Percentiles rank a stretch among this genome's conserved stretches.
phyloP scores from a whole-genome alignment of 192 early-diverging fungal species.

The Diversispora eburnea region DNA sequence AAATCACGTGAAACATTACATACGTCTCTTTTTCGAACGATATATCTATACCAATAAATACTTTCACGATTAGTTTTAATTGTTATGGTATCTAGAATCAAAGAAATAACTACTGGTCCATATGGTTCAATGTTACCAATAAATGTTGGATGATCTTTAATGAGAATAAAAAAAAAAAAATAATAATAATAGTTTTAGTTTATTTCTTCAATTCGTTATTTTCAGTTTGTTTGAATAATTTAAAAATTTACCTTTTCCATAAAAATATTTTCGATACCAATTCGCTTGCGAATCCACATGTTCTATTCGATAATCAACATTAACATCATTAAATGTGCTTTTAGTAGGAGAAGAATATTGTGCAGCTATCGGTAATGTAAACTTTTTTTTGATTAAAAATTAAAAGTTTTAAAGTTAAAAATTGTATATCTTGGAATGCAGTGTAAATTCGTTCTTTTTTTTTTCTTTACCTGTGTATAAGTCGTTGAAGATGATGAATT shows the following conservation, averaged over 20 bases:
- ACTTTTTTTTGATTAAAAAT: neutral
- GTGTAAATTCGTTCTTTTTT: no score
- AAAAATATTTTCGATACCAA: neutral
- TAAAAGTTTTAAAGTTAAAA: no score
- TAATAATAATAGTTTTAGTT: neutral
- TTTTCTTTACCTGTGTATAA: no score
- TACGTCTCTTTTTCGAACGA: neutral
- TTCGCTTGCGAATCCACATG: neutral
- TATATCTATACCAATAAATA: constrained; percentile 12
- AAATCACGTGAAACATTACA: neutral
- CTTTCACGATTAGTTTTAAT: neutral
- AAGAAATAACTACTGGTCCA: constrained; percentile 47
- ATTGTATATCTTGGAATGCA: no score
- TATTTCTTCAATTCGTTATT: neutral
- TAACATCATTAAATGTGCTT: neutral
- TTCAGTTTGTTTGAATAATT: neutral
- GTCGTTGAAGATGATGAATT: no score
- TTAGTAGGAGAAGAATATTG: neutral
- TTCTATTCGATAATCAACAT: neutral
- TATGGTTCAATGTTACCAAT: constrained; percentile 47
- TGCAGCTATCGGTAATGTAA: neutral
- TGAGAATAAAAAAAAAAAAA: neutral
- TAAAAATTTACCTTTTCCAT: neutral
- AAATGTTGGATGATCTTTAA: constrained; percentile 34
- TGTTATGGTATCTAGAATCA: constrained; percentile 46